These are phyloP conservation scores for Trichosporon sp. DNA, from an alignment of 1,284 basidiomycete genomes.

Conservation along the genomic window DNA sequence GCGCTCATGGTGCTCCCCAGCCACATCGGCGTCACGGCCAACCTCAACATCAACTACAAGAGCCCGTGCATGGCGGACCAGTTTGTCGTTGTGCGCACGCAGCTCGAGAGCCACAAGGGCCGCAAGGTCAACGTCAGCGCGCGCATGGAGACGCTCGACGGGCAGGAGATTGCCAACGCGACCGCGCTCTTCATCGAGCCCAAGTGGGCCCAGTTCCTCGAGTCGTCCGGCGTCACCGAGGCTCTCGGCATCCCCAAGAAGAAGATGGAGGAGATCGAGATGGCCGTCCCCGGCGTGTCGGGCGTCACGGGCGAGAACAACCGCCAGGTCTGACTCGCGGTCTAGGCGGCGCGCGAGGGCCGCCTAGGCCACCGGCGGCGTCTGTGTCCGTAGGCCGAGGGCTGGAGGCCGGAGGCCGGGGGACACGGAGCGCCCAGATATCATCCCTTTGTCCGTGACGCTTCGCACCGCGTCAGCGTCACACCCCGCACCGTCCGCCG, in stretches of 20 bases:
- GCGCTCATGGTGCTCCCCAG: slow-evolving; percentile 78
- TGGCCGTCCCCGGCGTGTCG: not conserved
- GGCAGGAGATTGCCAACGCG: slow-evolving; percentile 74
- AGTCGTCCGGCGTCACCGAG: slow-evolving; percentile 49
- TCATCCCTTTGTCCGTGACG: no score
- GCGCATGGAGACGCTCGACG: slow-evolving; percentile 68
- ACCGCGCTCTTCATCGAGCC: slow-evolving; percentile 78
- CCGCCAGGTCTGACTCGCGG: slow-evolving; percentile 1
- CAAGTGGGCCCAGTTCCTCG: slow-evolving; percentile 69
- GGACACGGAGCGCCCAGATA: no score
- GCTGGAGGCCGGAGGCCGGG: no score
- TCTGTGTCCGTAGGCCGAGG: no score
- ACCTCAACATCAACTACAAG: slow-evolving; percentile 66
- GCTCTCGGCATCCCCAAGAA: slow-evolving; percentile 37
- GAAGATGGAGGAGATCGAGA: not conserved
- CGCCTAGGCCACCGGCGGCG: not conserved
- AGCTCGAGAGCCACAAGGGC: slow-evolving; percentile 62
- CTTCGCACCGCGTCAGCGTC: no score
- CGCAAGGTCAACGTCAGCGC: slow-evolving; percentile 72
- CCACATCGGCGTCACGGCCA: slow-evolving; percentile 89
- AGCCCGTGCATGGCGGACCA: slow-evolving; percentile 78
- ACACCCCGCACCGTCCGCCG: no score
- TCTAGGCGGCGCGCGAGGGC: not conserved
- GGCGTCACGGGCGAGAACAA: not conserved
- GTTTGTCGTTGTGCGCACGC: slow-evolving; percentile 56